Conservation (phyloP, 148 eudicot genomes). For the Diospyros kaki region DNA sequence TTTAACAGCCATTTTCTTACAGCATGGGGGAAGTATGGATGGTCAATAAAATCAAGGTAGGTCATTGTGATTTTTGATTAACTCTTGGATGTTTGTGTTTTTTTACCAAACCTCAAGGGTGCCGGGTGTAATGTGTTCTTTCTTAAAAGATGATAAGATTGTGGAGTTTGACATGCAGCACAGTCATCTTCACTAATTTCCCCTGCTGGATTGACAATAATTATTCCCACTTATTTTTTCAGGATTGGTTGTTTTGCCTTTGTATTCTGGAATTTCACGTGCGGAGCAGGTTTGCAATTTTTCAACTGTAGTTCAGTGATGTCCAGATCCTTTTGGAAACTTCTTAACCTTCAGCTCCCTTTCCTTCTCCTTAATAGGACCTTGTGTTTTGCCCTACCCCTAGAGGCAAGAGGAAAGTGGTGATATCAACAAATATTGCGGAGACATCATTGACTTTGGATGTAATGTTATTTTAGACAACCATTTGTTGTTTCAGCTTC, state of each 20-base stretch:
- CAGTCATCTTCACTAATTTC: neutral
- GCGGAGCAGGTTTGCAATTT: conserved; percentile 69
- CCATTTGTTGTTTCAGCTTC: neutral
- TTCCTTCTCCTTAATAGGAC: conserved; percentile 43
- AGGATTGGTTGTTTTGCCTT: conserved; percentile 81
- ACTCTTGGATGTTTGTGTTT: too few species aligned
- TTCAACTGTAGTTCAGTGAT: neutral
- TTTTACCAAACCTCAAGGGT: too few species aligned
- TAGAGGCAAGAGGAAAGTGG: conserved; percentile 92
- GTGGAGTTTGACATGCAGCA: neutral
- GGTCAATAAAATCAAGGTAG: too few species aligned
- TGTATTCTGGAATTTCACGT: conserved; percentile 95
- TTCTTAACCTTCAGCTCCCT: conserved; percentile 3
- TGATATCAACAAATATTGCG: conserved; percentile 94
- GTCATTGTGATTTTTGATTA: too few species aligned
- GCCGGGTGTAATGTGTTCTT: too few species aligned
- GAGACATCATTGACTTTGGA: conserved; percentile 97
- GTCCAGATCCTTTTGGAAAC: neutral
- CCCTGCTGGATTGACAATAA: conserved; percentile 12
- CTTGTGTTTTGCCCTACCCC: conserved; percentile 84
- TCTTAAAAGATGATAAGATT: neutral
- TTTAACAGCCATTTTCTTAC: too few species aligned
- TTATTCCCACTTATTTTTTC: conserved; percentile 15
- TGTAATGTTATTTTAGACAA: conserved; percentile 32
- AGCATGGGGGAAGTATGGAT: too few species aligned